These are phyloP conservation scores for Fusarium citri DNA, from an alignment of 2,329 filamentous ascomycete genomes.

Conservation along the genomic window DNA sequence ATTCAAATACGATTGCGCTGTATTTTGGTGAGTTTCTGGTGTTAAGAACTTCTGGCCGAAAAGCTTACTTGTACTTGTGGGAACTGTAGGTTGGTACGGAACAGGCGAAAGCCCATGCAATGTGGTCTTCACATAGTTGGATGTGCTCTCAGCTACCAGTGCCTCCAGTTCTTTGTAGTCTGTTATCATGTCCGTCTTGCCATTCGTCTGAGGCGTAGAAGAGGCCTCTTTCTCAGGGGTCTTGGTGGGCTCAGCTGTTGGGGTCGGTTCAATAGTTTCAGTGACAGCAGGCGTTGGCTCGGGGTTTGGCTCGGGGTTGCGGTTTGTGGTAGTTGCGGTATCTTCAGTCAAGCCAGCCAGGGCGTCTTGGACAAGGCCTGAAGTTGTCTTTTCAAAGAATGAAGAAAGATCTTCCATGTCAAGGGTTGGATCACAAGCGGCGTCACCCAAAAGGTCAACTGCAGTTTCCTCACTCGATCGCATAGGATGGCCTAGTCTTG, in stretches of 20 bases:
- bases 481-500: slow-evolving; percentile 52
- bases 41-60: neutral
- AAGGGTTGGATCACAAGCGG: slow-evolving; percentile 47
- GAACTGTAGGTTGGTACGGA: slow-evolving; percentile 57
- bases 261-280: slow-evolving; percentile 38
- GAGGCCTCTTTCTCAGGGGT: slow-evolving; percentile 43
- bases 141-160: slow-evolving; percentile 58
- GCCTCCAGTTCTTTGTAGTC: slow-evolving; percentile 59
- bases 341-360: slow-evolving; percentile 53
- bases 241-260: slow-evolving; percentile 38
- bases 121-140: slow-evolving; percentile 59
- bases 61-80: slow-evolving; percentile 53
- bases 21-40: slow-evolving; percentile 48
- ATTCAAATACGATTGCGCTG: slow-evolving; percentile 53
- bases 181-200: slow-evolving; percentile 50
- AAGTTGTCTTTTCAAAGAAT: slow-evolving; percentile 57
- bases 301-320: slow-evolving; percentile 35
- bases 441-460: slow-evolving; percentile 46
- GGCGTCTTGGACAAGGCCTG: slow-evolving; percentile 55
- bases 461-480: slow-evolving; percentile 46
- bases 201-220: slow-evolving; percentile 44
- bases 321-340: neutral
- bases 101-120: slow-evolving; percentile 57
- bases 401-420: slow-evolving; percentile 57
- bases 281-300: slow-evolving; percentile 24